Evolutionary conservation across 352 stramenopile species (phyloP).

Genomic region (Saprolegnia parasitica): DNA sequence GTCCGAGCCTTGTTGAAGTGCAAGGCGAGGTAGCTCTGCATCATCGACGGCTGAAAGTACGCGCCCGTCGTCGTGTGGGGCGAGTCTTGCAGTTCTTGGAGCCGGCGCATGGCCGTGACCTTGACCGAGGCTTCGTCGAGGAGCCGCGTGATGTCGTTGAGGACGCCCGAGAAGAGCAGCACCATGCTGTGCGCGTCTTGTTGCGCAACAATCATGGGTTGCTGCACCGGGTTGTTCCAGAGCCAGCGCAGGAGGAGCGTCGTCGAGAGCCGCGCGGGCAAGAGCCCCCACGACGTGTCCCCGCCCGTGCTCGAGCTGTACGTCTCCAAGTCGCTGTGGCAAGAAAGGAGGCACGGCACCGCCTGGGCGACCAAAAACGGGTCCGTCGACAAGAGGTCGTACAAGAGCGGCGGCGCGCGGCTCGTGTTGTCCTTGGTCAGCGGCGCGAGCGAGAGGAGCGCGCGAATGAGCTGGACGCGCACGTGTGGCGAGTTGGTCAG

Average conservation of each 20-base stretch:
- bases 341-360: constrained; percentile 49
- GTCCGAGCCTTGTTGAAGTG: constrained; percentile 65
- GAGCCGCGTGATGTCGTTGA: constrained; percentile 53
- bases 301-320: constrained; percentile 63
- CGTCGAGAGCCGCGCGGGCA: constrained; percentile 55
- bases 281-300: constrained; percentile 66
- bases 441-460: constrained; percentile 54
- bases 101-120: constrained; percentile 52
- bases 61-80: constrained; percentile 35
- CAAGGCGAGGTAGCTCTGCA: constrained; percentile 59
- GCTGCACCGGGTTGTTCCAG: constrained; percentile 55
- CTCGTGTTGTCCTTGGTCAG: constrained; percentile 49
- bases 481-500: constrained; percentile 70
- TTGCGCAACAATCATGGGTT: constrained; percentile 30
- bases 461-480: constrained; percentile 55
- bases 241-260: constrained; percentile 57
- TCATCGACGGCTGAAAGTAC: constrained; percentile 50
- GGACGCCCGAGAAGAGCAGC: constrained; percentile 19
- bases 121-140: constrained; percentile 64
- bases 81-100: constrained; percentile 52
- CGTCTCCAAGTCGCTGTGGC: constrained; percentile 67
- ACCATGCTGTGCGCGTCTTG: background rate
- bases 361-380: constrained; percentile 39
- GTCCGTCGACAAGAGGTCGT: constrained; percentile 42
- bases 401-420: constrained; percentile 28